A percentile compares a stretch with the other conserved stretches of the same genome.
Conservation (phyloP, 805 yeast species). For the Pichia scutulata region DNA sequence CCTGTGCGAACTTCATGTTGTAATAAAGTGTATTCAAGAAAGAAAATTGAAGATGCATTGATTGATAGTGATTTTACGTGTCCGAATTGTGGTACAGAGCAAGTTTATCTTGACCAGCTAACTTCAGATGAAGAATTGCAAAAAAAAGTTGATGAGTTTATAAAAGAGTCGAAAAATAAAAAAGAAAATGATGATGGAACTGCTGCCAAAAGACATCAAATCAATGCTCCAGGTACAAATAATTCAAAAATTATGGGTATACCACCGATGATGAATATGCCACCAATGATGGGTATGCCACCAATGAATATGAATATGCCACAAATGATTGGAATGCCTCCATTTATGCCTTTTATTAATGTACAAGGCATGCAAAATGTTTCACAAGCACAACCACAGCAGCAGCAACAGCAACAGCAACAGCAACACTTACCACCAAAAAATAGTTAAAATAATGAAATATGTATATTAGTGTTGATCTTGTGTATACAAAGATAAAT, state of each 20-base stretch:
- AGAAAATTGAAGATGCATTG: slow-evolving; percentile 55
- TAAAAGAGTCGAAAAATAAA: slow-evolving; percentile 20
- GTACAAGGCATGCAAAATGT: slow-evolving; percentile 8
- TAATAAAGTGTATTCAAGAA: slow-evolving; percentile 46
- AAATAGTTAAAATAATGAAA: neutral
- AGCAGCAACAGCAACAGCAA: neutral
- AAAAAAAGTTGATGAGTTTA: slow-evolving; percentile 43
- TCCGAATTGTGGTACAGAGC: slow-evolving; percentile 75
- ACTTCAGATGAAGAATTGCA: slow-evolving; percentile 54
- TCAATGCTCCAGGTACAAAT: slow-evolving; percentile 8
- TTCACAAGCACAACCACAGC: neutral
- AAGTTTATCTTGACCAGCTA: slow-evolving; percentile 68
- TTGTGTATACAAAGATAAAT: neutral
- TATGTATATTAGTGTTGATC: neutral
- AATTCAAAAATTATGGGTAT: slow-evolving; percentile 10
- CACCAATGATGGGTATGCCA: slow-evolving; percentile 17
- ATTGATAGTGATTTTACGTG: slow-evolving; percentile 84
- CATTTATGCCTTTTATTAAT: slow-evolving; percentile 24
- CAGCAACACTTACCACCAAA: neutral
- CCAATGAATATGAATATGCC: slow-evolving; percentile 22
- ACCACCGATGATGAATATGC: slow-evolving; percentile 12
- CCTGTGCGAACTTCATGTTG: slow-evolving; percentile 82
- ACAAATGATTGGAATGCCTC: slow-evolving; percentile 27
- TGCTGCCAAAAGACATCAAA: slow-evolving; percentile 13
- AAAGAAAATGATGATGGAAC: slow-evolving; percentile 8